A percentile compares a stretch with the other conserved stretches of the same genome.
Evolutionary conservation across 179 eudicot species (phyloP).

Genomic region (Vitellaria paradoxa): DNA sequence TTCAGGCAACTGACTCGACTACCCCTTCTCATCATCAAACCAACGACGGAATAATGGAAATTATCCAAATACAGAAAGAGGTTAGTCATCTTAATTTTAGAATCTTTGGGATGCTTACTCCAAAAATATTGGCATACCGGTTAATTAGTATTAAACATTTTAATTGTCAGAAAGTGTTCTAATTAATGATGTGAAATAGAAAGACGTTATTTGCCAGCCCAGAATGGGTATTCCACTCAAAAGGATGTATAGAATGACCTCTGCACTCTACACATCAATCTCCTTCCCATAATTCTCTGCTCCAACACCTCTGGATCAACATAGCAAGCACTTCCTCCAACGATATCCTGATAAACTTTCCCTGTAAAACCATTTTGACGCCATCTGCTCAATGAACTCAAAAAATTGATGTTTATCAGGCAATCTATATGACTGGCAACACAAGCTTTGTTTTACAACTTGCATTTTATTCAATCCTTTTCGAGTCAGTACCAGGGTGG

Average conservation of each 20-base stretch:
- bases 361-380: conserved; percentile 30
- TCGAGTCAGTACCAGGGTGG: not conserved
- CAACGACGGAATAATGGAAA: not conserved
- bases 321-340: conserved; percentile 75
- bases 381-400: not conserved
- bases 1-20: too few species aligned
- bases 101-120: not conserved
- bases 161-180: not conserved
- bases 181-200: not conserved
- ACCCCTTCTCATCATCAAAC: not conserved
- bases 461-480: not conserved
- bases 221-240: conserved; percentile 70
- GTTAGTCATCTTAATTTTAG: not conserved
- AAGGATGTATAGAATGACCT: conserved; percentile 69
- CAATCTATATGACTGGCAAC: not conserved
- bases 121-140: not conserved
- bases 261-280: conserved; percentile 84
- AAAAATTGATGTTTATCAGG: not conserved
- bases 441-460: not conserved
- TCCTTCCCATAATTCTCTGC: conserved; percentile 72
- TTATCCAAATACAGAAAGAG: not conserved
- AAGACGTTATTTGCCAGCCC: conserved; percentile 47
- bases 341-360: conserved; percentile 45
- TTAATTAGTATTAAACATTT: not conserved
- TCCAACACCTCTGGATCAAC: conserved; percentile 70